phyloP scores from a whole-genome alignment of 345 rosid genomes.

The Citropsis articulata region DNA sequence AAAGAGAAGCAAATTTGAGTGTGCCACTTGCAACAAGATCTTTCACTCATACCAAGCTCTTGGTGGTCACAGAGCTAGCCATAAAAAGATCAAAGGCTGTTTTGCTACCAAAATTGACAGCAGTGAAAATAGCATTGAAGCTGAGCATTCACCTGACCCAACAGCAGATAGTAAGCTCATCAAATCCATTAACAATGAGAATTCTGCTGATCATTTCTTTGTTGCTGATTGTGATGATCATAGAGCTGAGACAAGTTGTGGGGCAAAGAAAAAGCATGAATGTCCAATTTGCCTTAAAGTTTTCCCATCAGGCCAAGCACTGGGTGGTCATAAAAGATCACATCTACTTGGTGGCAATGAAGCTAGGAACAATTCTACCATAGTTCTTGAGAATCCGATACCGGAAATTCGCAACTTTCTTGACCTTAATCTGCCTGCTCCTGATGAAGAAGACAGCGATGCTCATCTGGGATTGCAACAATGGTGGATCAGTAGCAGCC shows the following conservation, averaged over 20 bases:
- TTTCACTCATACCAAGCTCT: slow-evolving; percentile 83
- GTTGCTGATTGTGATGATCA: slow-evolving; percentile 11
- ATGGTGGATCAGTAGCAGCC: slow-evolving; percentile 55
- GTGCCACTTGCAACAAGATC: slow-evolving; percentile 62
- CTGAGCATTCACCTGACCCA: slow-evolving; percentile 23
- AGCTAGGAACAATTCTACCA: slow-evolving; percentile 15
- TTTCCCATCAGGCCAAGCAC: slow-evolving; percentile 77
- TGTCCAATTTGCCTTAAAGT: slow-evolving; percentile 68
- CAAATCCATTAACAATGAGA: slow-evolving; percentile 16
- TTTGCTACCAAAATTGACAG: slow-evolving; percentile 29
- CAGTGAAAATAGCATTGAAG: slow-evolving; percentile 33
- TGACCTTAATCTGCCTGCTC: slow-evolving; percentile 60
- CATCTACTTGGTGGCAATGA: slow-evolving; percentile 33
- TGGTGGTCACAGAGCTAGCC: slow-evolving; percentile 90
- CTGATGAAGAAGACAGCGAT: slow-evolving; percentile 45
- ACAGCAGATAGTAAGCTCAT: slow-evolving; percentile 15
- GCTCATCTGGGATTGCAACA: slow-evolving; percentile 38
- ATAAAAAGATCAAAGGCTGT: slow-evolving; percentile 45
- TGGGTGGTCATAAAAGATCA: slow-evolving; percentile 87
- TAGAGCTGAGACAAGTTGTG: slow-evolving; percentile 20
- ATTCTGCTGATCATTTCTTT: not conserved
- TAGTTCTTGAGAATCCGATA: slow-evolving; percentile 16
- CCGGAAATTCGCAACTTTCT: slow-evolving; percentile 34
- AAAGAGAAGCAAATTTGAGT: slow-evolving; percentile 47
- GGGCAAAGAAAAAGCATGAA: slow-evolving; percentile 36